Conservation (phyloP, 1,284 basidiomycete genomes). For the Austroboletus novae-zelandiae region DNA sequence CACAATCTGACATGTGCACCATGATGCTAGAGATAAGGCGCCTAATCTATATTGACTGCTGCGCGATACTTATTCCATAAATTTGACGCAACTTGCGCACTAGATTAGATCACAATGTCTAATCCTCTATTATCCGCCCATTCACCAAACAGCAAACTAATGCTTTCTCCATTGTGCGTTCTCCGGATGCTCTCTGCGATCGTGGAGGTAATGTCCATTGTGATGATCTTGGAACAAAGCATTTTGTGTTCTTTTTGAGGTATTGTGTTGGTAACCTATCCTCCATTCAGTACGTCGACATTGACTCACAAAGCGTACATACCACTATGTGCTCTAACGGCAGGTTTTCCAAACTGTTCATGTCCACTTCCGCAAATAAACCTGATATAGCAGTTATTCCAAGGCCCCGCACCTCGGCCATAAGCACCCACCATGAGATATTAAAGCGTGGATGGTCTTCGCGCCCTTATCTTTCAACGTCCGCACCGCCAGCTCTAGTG, state of each 20-base stretch:
- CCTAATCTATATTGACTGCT: no score
- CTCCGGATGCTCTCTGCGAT: constrained; percentile 95
- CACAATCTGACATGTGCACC: no score
- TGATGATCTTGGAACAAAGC: constrained; percentile 61
- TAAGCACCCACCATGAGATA: constrained; percentile 78
- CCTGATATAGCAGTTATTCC: constrained; percentile 45
- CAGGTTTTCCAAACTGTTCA: constrained; percentile 73
- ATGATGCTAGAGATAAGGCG: not conserved
- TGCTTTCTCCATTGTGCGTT: constrained; percentile 95
- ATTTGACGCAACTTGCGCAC: not conserved
- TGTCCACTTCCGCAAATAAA: constrained; percentile 82
- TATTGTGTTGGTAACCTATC: constrained; percentile 75
- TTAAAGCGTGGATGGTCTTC: constrained; percentile 82
- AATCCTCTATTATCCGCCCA: constrained; percentile 56
- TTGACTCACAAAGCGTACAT: constrained; percentile 40
- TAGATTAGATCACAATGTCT: constrained; percentile 32
- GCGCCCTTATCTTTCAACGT: constrained; percentile 90
- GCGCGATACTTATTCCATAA: not conserved
- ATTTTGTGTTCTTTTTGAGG: constrained; percentile 59
- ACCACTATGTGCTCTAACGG: constrained; percentile 89
- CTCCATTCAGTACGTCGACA: not conserved
- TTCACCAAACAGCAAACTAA: constrained; percentile 78
- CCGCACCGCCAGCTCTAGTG: constrained; percentile 81
- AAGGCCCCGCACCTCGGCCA: constrained; percentile 2
- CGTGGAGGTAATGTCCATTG: constrained; percentile 86